Evolutionary conservation across 306 rosid genomes (phyloP), one percentile per base, ranked within the genome.

Genomic region (Vigna trinervia): DNA sequence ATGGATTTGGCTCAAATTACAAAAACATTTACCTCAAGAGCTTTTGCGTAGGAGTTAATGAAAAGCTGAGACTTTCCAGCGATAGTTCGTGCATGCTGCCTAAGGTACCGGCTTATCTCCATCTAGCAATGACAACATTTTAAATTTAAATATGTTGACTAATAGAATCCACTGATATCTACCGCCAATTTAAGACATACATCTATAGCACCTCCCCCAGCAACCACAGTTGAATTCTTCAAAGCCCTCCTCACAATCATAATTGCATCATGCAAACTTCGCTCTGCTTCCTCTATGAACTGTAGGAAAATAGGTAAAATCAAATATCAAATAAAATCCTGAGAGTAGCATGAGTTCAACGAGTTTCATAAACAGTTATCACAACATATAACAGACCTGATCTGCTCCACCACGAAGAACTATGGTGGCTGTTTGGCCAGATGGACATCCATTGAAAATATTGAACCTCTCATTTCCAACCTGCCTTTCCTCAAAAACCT

Each of bases 331-430:
- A 75, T 58, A 43, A 14, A 28, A 58, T 20, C 56, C 69, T 56
- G 82, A 85, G 19, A 84, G 22, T 8, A 8, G 47, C 39, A 47
- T 8, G 3, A 54, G 10, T 53, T 20, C 17, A 11, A 65, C n/a
- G 64, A 38, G 30, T 32, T 30, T 64, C 11, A 41, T 60, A 28
- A 62, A 78, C 15, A 34, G 72, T 47, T 41, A 76, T 47, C 73
- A 59, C n/a, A 50, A 54, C 50, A 23, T 65, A 32, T 38, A 47
- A 30, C 69, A 78, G 57, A 91, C 99, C 97, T 96, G 99, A 81
- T 96, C 99, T 46, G 99, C 99, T 82, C 99, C 99, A 71, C 99
- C 99, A 19, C 99, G 96, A 83, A 96, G 96, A 80, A 96, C 99
- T 73, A 96, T 96, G 63, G 99, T 96, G 71, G 99, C 96, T 75